Percentiles rank a stretch among this genome's conserved stretches.
These are phyloP conservation scores for Diplodia sapinea DNA, from an alignment of 2,329 filamentous ascomycete species.

Conservation along the genomic window DNA sequence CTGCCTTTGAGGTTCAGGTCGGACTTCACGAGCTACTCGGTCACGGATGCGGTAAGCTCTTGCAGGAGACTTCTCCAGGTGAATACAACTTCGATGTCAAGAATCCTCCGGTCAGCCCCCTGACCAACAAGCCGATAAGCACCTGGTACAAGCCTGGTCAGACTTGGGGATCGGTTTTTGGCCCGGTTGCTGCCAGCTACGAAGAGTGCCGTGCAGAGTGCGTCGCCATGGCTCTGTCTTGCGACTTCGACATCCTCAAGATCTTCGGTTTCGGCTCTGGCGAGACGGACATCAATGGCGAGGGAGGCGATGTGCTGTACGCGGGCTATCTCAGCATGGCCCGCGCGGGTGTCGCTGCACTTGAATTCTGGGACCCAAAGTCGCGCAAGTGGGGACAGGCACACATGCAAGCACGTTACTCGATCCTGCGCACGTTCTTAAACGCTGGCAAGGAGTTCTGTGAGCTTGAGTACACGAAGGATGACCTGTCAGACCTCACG, in stretches of 20 bases:
- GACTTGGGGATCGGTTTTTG: constrained; percentile 93
- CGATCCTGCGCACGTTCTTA: constrained; percentile 83
- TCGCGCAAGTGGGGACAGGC: constrained; percentile 89
- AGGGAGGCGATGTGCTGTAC: constrained; percentile 87
- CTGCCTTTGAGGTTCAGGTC: constrained; percentile 93
- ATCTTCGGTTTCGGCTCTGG: constrained; percentile 93
- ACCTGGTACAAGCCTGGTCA: constrained; percentile 95
- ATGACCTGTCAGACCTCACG: constrained; percentile 79
- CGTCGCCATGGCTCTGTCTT: constrained; percentile 88
- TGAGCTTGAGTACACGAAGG: constrained; percentile 74
- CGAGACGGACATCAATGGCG: constrained; percentile 70
- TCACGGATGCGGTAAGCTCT: constrained; percentile 90
- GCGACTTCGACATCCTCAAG: constrained; percentile 85
- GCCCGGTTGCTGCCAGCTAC: constrained; percentile 83
- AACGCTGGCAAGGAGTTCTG: constrained; percentile 87
- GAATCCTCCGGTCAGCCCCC: constrained; percentile 80
- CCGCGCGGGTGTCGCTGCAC: constrained; percentile 81
- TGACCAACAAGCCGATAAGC: constrained; percentile 76
- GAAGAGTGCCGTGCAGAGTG: constrained; percentile 95
- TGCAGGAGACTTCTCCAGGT: constrained; percentile 84
- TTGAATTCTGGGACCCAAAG: constrained; percentile 96
- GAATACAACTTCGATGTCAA: constrained; percentile 86
- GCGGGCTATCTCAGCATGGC: constrained; percentile 92
- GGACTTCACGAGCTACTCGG: constrained; percentile 89
- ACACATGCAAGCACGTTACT: constrained; percentile 90